Base-by-base conservation (phyloP, 106 monocot genomes). In the Dendrobium chrysotoxum region DNA sequence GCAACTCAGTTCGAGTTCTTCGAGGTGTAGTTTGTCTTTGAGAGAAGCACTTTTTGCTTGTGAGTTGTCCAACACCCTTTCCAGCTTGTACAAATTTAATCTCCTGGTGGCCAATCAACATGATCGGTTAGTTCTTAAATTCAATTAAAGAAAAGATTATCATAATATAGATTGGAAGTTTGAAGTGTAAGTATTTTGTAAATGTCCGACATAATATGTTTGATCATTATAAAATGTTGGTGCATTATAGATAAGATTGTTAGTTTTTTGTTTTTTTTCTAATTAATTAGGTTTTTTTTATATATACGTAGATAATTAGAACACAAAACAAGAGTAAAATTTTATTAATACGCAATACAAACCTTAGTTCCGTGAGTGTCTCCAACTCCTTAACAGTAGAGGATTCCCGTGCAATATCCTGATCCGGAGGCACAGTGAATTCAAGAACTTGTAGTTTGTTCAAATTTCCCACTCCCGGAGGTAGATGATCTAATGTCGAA, bases 11-110 rank as follows among this genome's bases (percentile, higher is more conserved):
- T 12, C 20, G 10, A 81, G 78, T 0, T 58, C 1, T 20, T 12
- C 15, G 4, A 85, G 81, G 38, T 78, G 54, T 0, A 11, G 5
- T n/a, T 81, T 78, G 53, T 47, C 26, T 64, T 17, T 38, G 20
- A 78, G 40, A 21, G 65, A 40, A 21, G 77, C 67, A n/a, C n/a
- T 40, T 44, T 21, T 81, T n/a, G 68, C 81, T 28, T 72, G 77
- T 13, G 65, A 57, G 6, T 1, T 40, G 25, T 21, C 47, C 40
- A 54, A 73, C 25, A 65, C 42, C 31, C 77, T 81, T 41, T 85
- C 85, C 55, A 85, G 58, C 1, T 78, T 78, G 12, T 77, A 16
- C 10, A 85, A 25, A 10, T 4, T 11, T 16, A 85, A 39, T 4
- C 5, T 5, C 23, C 54, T 77, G 7, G 77, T 70, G 0, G 30